A percentile compares a stretch with the other conserved stretches of the same genome.
phyloP scores from a whole-genome alignment of 2,329 filamentous ascomycete species.

The Aspergillus phoenicis region DNA sequence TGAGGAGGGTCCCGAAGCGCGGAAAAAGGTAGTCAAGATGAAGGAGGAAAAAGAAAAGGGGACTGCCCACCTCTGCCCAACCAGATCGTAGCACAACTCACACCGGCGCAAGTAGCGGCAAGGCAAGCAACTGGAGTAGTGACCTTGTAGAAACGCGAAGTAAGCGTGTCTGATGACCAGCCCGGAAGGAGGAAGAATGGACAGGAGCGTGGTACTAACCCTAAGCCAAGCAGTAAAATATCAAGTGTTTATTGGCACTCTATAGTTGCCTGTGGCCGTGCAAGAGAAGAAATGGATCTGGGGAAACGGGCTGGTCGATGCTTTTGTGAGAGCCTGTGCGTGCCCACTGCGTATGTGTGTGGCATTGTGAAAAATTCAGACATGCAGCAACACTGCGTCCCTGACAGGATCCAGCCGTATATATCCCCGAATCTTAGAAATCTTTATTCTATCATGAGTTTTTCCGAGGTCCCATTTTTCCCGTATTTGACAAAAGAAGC shows the following conservation, averaged over 20 bases:
- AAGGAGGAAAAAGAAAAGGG: constrained; percentile 15
- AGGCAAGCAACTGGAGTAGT: neutral
- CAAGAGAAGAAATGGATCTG: constrained; percentile 29
- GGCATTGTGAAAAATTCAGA: constrained; percentile 21
- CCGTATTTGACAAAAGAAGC: neutral
- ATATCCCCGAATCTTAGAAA: constrained; percentile 17
- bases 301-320: constrained; percentile 32
- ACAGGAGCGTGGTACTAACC: constrained; percentile 13
- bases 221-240: constrained; percentile 7
- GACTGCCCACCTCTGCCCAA: constrained; percentile 9
- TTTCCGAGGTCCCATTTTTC: neutral
- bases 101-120: constrained; percentile 8
- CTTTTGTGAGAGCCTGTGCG: constrained; percentile 28
- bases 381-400: constrained; percentile 21
- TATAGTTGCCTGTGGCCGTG: constrained; percentile 19
- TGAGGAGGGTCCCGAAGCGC: constrained; percentile 3
- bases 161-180: constrained; percentile 16
- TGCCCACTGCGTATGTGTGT: constrained; percentile 24
- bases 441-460: neutral
- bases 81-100: constrained; percentile 14
- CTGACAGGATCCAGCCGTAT: constrained; percentile 18
- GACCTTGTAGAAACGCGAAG: neutral
- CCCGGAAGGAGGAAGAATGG: constrained; percentile 12
- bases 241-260: constrained; percentile 18
- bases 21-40: constrained; percentile 3